phyloP scores from a whole-genome alignment of 768 basidiomycete genomes.

The Tricholomella constricta region DNA sequence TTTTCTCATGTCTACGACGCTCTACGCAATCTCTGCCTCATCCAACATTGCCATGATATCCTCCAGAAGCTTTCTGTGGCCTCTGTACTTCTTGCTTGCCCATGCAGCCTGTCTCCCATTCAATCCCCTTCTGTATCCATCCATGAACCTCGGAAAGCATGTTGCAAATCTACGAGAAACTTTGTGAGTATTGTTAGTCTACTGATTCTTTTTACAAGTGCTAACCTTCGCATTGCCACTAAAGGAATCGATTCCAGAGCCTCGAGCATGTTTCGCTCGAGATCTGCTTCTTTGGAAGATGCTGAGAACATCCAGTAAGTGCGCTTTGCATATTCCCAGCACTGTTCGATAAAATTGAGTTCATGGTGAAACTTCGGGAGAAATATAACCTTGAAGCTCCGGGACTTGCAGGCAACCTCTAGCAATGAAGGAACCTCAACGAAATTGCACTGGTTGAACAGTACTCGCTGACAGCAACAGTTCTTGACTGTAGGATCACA shows the following conservation, averaged over 20 bases:
- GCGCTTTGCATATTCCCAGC: conserved; percentile 12
- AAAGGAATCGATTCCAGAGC: conserved; percentile 4
- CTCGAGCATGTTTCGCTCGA: conserved; percentile 3
- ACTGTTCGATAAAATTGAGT: conserved; percentile 12
- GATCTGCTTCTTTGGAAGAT: conserved; percentile 11
- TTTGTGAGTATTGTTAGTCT: neutral
- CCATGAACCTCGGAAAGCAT: conserved; percentile 16
- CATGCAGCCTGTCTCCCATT: conserved; percentile 26
- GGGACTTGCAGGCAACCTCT: conserved; percentile 18
- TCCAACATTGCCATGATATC: neutral
- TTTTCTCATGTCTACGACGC: too few species aligned
- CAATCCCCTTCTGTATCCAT: conserved; percentile 21
- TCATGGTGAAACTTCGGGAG: conserved; percentile 13
- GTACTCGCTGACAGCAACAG: conserved; percentile 37
- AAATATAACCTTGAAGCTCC: conserved; percentile 9
- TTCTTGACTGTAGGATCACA: conserved; percentile 18
- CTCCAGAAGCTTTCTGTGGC: conserved; percentile 14
- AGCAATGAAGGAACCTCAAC: conserved; percentile 31
- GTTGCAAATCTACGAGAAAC: conserved; percentile 14
- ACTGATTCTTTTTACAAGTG: neutral
- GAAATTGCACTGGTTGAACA: conserved; percentile 47
- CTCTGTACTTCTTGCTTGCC: conserved; percentile 20
- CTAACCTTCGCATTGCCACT: conserved; percentile 5
- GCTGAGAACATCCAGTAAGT: conserved; percentile 6
- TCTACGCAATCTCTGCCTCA: too few species aligned